phyloP scores from a whole-genome alignment of 768 basidiomycete genomes.

The Sporobolomyces roseus region DNA sequence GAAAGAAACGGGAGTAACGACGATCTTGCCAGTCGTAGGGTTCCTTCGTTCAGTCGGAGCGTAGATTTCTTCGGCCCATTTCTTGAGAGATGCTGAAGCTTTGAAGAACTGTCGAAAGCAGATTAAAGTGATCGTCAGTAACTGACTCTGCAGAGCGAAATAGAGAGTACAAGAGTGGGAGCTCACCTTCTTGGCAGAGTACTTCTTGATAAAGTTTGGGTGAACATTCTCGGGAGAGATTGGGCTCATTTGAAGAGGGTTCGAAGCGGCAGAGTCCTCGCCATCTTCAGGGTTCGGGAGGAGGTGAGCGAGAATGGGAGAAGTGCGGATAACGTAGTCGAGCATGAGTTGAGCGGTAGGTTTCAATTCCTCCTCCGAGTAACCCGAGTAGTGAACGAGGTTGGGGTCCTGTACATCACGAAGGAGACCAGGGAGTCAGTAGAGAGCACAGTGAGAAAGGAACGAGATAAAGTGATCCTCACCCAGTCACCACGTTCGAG shows the following conservation, averaged over 20 bases:
- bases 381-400: constrained; percentile 80
- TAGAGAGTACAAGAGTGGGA: no score
- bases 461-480: constrained; percentile 47
- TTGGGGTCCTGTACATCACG: constrained; percentile 65
- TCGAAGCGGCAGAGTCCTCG: not conserved
- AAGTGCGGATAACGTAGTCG: constrained; percentile 65
- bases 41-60: not conserved
- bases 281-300: constrained; percentile 8
- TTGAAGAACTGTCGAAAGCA: constrained; percentile 59
- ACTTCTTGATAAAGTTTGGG: constrained; percentile 81
- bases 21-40: not conserved
- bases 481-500: constrained; percentile 85
- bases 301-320: constrained; percentile 22
- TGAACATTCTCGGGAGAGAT: constrained; percentile 54
- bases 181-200: constrained; percentile 63
- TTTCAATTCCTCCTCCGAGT: constrained; percentile 71
- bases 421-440: not conserved
- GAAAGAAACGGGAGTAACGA: not conserved
- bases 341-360: constrained; percentile 81
- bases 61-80: constrained; percentile 74
- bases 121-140: not conserved
- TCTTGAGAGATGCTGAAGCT: constrained; percentile 75
- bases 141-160: fast-evolving
- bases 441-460: not conserved
- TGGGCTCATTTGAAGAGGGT: constrained; percentile 41